Evolutionary conservation across 306 rosid genomes (phyloP).

Genomic region (Quercus gilva): DNA sequence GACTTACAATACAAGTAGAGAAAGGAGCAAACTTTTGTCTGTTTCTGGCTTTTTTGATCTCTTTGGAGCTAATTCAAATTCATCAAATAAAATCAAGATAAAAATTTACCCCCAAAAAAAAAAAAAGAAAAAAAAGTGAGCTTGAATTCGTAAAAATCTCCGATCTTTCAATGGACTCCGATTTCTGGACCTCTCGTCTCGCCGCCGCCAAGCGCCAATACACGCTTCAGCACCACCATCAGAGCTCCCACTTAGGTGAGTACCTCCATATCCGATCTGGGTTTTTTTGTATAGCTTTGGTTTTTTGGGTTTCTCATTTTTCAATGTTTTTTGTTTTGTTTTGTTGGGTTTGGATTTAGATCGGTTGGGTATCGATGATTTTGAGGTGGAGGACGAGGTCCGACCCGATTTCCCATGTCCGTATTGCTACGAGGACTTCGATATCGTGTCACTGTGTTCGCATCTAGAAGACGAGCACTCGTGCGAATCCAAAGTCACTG

Average conservation of each 20-base stretch:
- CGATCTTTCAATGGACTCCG: constrained; percentile 80
- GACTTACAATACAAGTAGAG: neutral
- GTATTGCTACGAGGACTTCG: constrained; percentile 89
- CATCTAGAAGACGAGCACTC: constrained; percentile 96
- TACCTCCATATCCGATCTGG: neutral
- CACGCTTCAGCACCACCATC: constrained; percentile 67
- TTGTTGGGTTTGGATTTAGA: constrained; percentile 35
- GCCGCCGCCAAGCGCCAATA: constrained; percentile 96
- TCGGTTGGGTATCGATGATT: constrained; percentile 86
- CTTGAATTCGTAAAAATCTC: constrained; percentile 6
- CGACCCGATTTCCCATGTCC: constrained; percentile 91
- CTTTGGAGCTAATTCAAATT: neutral
- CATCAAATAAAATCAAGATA: neutral
- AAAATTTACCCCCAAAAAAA: no score
- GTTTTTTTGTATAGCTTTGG: neutral
- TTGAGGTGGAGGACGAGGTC: constrained; percentile 81
- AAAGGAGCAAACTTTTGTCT: neutral
- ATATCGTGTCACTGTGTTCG: constrained; percentile 77
- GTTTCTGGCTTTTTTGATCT: no score
- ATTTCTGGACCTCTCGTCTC: constrained; percentile 91
- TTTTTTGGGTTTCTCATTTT: neutral
- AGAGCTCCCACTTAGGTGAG: constrained; percentile 68
- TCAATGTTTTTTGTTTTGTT: neutral
- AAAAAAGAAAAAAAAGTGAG: neutral
- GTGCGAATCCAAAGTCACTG: constrained; percentile 83